phyloP scores from a whole-genome alignment of 2,329 filamentous ascomycete genomes.

The Penicillium sp. region DNA sequence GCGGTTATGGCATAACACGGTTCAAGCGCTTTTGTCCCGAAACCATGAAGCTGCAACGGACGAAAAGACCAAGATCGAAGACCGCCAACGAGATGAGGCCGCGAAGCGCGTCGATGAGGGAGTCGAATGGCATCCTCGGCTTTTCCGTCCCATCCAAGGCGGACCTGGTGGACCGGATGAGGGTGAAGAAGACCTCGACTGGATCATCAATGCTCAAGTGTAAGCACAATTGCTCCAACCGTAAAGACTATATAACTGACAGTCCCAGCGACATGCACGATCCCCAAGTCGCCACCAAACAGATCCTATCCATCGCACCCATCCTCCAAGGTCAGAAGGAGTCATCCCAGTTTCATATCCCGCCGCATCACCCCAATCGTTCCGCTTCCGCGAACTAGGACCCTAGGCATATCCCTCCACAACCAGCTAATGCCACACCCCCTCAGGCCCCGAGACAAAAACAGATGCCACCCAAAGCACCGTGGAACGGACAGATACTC shows the following conservation, averaged over 20 bases:
- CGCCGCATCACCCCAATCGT: constrained; percentile 40
- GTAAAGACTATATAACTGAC: constrained; percentile 1
- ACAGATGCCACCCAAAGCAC: background rate
- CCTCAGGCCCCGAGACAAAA: constrained; percentile 12
- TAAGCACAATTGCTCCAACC: constrained; percentile 45
- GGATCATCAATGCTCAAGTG: constrained; percentile 88
- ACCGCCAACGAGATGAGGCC: constrained; percentile 85
- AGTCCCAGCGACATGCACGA: constrained; percentile 58
- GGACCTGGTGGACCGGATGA: constrained; percentile 70
- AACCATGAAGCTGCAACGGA: constrained; percentile 89
- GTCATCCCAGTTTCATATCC: constrained; percentile 55
- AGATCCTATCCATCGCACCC: constrained; percentile 82
- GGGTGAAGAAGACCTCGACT: constrained; percentile 86
- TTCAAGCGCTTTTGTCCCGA: constrained; percentile 73
- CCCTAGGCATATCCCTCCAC: constrained; percentile 5
- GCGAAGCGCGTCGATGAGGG: constrained; percentile 73
- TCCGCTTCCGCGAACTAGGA: constrained; percentile 3
- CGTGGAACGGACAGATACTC: constrained; percentile 40
- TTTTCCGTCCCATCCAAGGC: constrained; percentile 74
- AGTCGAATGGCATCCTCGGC: constrained; percentile 80
- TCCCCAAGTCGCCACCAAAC: constrained; percentile 69
- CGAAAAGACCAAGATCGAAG: constrained; percentile 95
- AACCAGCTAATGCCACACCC: constrained; percentile 19
- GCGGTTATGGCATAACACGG: constrained; percentile 78
- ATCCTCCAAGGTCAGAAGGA: constrained; percentile 74